Conservation (phyloP, 1,284 basidiomycete species). For the Uromyces viciae-fabae region DNA sequence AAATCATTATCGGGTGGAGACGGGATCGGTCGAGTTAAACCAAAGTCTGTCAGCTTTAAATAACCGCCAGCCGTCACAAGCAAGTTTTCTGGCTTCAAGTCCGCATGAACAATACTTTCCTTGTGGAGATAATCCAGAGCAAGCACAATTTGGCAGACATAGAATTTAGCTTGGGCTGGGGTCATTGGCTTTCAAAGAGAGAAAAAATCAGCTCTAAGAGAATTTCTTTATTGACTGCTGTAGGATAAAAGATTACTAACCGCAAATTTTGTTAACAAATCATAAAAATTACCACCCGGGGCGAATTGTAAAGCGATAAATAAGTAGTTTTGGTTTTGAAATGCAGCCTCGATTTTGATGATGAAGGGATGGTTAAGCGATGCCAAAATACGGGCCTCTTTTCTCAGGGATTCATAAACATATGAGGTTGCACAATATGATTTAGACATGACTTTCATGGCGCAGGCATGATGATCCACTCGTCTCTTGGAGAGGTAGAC, state of each 20-base stretch:
- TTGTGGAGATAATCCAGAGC: constrained; percentile 91
- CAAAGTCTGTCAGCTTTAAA: constrained; percentile 22
- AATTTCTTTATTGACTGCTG: background rate
- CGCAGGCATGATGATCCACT: background rate
- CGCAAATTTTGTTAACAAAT: background rate
- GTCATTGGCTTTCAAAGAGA: background rate
- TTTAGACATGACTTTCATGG: constrained; percentile 13
- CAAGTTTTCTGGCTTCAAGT: constrained; percentile 97
- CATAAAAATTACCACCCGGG: background rate
- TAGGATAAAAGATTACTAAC: background rate
- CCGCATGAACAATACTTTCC: constrained; percentile 91
- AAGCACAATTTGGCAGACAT: constrained; percentile 85
- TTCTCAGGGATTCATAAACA: background rate
- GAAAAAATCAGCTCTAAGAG: background rate
- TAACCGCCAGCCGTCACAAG: constrained; percentile 56
- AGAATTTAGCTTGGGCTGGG: constrained; percentile 60
- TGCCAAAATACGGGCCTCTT: background rate
- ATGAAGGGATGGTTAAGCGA: constrained; percentile 8
- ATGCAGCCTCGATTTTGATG: constrained; percentile 18
- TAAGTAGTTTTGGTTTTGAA: background rate
- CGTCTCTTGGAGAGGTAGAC: background rate
- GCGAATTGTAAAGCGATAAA: constrained; percentile 11
- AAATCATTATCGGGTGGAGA: background rate
- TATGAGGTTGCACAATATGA: background rate
- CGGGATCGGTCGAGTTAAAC: background rate